These are phyloP conservation scores for Zasmidium citrigriseum DNA, from an alignment of 2,329 filamentous ascomycete genomes.

Conservation along the genomic window DNA sequence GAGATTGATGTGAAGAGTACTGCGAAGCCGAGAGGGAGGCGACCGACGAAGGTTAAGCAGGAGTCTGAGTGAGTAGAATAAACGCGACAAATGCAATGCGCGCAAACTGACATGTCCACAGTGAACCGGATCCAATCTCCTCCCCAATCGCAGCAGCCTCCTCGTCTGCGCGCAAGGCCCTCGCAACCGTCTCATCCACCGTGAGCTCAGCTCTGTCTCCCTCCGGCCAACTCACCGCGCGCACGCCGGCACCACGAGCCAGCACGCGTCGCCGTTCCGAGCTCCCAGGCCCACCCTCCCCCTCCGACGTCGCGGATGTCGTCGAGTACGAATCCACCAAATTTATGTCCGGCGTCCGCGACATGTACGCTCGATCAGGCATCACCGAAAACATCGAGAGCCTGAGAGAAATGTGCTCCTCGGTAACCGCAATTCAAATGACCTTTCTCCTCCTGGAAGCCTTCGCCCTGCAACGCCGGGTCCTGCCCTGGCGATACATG, in stretches of 20 bases:
- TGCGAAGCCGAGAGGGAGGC: conserved; percentile 28
- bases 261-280: conserved; percentile 21
- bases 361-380: conserved; percentile 65
- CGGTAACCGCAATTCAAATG: conserved; percentile 70
- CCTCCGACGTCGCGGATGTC: conserved; percentile 72
- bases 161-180: conserved; percentile 15
- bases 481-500: conserved; percentile 71
- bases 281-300: conserved; percentile 69
- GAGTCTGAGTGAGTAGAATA: conserved; percentile 32
- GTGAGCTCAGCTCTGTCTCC: conserved; percentile 16
- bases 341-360: conserved; percentile 65
- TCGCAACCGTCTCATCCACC: conserved; percentile 16
- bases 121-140: conserved; percentile 22
- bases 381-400: conserved; percentile 66
- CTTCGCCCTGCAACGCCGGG: conserved; percentile 66
- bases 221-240: conserved; percentile 27
- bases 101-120: conserved; percentile 11
- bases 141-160: conserved; percentile 18
- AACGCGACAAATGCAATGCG: neutral
- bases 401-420: conserved; percentile 70
- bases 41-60: conserved; percentile 37
- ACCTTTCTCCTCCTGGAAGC: conserved; percentile 70
- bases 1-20: conserved; percentile 35
- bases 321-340: conserved; percentile 71
- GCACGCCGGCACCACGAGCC: conserved; percentile 26